These are phyloP conservation scores for Lobulomyces angularis DNA, from an alignment of 192 early-diverging fungal genomes.

Conservation along the genomic window DNA sequence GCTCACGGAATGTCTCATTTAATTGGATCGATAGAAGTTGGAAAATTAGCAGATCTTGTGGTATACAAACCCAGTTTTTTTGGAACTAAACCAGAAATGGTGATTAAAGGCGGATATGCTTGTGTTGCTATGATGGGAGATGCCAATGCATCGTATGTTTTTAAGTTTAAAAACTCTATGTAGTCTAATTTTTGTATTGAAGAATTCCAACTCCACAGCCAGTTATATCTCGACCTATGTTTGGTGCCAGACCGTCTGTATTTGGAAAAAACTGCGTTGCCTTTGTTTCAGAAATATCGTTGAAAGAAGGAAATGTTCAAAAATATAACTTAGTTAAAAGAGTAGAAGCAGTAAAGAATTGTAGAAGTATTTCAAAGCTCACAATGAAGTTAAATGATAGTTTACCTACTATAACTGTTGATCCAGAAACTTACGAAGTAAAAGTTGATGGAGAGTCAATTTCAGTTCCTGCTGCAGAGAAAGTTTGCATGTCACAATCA, in stretches of 20 bases:
- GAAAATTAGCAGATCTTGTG: constrained; percentile 88
- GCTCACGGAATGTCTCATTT: constrained; percentile 77
- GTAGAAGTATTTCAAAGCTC: constrained; percentile 63
- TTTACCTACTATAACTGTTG: constrained; percentile 65
- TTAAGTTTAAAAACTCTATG: background rate
- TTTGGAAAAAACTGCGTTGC: constrained; percentile 49
- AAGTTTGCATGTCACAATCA: constrained; percentile 59
- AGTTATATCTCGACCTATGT: constrained; percentile 73
- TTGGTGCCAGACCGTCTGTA: constrained; percentile 54
- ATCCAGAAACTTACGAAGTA: constrained; percentile 88
- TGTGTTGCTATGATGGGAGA: constrained; percentile 81
- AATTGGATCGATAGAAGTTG: constrained; percentile 85
- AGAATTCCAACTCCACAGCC: constrained; percentile 88
- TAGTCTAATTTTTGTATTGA: background rate
- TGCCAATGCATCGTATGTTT: constrained; percentile 67
- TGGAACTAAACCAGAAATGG: constrained; percentile 72
- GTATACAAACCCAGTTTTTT: constrained; percentile 75
- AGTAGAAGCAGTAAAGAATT: constrained; percentile 57
- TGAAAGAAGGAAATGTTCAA: constrained; percentile 37
- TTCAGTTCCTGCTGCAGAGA: constrained; percentile 54
- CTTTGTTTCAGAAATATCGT: constrained; percentile 70
- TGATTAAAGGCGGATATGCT: constrained; percentile 83
- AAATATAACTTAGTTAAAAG: constrained; percentile 58
- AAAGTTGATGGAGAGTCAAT: constrained; percentile 60
- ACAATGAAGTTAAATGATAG: constrained; percentile 79